These are phyloP conservation scores for Corynascus novoguineensis DNA, from an alignment of 495 filamentous ascomycete species.

Conservation along the genomic window DNA sequence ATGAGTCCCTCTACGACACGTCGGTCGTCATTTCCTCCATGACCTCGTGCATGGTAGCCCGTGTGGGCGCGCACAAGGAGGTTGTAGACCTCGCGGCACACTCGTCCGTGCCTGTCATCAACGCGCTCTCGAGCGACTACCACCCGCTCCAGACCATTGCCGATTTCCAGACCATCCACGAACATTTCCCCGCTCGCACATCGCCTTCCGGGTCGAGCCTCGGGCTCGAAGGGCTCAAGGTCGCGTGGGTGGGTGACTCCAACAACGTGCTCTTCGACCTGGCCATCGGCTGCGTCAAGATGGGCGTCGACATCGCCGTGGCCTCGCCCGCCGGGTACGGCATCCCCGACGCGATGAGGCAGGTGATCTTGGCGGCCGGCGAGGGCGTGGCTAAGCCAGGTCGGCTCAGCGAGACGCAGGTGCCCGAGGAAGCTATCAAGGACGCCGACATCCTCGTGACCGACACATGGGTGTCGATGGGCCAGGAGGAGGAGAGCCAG, in stretches of 20 bases:
- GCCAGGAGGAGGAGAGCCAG: constrained; percentile 78
- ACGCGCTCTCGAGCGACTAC: constrained; percentile 80
- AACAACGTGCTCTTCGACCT: constrained; percentile 97
- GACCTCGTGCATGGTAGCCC: constrained; percentile 83
- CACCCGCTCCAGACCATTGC: constrained; percentile 91
- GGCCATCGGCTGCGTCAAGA: constrained; percentile 75
- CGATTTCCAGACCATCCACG: constrained; percentile 86
- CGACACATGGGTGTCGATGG: constrained; percentile 97
- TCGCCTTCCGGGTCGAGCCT: constrained; percentile 42
- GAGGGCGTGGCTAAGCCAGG: constrained; percentile 54
- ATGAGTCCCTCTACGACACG: constrained; percentile 88
- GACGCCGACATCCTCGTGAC: constrained; percentile 87
- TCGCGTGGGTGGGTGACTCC: constrained; percentile 94
- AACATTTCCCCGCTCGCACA: constrained; percentile 50
- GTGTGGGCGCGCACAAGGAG: constrained; percentile 78
- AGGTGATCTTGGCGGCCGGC: constrained; percentile 59
- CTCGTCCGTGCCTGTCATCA: constrained; percentile 87
- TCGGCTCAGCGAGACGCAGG: constrained; percentile 62
- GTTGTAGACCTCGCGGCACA: constrained; percentile 71
- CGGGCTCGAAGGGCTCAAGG: constrained; percentile 73
- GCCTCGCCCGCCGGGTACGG: constrained; percentile 80
- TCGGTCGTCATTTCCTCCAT: constrained; percentile 86
- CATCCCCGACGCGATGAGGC: constrained; percentile 65
- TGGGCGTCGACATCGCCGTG: constrained; percentile 77
- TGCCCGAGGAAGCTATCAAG: constrained; percentile 85